Evolutionary conservation across 2,329 filamentous ascomycete genomes (phyloP), one percentile per base, ranked within the genome.

Genomic region (Penicillium sp.): DNA sequence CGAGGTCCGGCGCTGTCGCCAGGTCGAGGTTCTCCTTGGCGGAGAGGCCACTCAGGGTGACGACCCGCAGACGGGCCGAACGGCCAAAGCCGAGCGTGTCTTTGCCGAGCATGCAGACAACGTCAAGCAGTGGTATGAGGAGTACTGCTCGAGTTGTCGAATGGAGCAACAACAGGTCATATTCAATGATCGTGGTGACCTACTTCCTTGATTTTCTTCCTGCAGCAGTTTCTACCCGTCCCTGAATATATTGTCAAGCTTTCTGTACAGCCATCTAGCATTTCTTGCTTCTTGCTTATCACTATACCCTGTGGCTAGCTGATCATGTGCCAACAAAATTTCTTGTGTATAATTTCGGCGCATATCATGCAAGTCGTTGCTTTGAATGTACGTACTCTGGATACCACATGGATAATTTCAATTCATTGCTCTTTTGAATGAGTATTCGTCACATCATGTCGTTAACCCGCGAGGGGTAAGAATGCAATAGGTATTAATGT

Each of bases 1-100:
- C 64, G 94, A 99, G 77, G 88, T 86, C 62, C 75, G 81, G 35
- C 84, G 90, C 49, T 99, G 94, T 73, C 85, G 85, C 56, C 84
- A 89, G 69, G 73, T 86, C 8, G 80, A 82, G 41, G 71, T 70
- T 15, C 74, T 86, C 65, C 69, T 84, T 12, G 66, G 68, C 47
- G 63, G 67, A 35, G 63, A 66, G 23, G 45, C 60, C 27, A 57
- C 49, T 8, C 53, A 58, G 19, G 70, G 69, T 41, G 67, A 66
- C 29, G 65, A 64, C 36, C 52, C 63, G 42, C 65, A 65, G 49
- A 64, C 57, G 19, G 64, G 68, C 25, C 60, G 66, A 44, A 57
- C 57, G 51, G 64, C 68, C 53, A 67, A 71, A 60, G 64, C 61
- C 1, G 60, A 62, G 35, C 61, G 63, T 54, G 68, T 71, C 3